Conservation (phyloP, 352 stramenopile species). For the Globisporangium middletonii region DNA sequence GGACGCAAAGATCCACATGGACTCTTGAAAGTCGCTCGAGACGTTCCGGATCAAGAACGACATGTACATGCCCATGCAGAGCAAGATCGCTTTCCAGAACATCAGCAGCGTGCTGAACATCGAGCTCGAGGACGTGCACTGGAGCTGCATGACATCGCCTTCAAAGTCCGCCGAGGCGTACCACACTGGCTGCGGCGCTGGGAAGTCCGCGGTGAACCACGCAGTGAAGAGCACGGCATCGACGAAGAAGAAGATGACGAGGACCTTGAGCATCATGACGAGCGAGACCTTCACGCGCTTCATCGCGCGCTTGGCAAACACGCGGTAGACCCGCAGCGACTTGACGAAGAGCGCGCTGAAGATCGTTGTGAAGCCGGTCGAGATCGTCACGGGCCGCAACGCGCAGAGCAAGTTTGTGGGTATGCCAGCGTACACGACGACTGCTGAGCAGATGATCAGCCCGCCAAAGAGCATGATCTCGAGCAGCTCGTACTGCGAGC, state of each 20-base stretch:
- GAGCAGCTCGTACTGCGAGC: conserved; percentile 30
- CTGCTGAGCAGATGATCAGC: conserved; percentile 19
- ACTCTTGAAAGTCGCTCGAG: conserved; percentile 39
- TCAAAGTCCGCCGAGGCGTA: conserved; percentile 5
- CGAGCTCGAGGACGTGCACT: conserved; percentile 13
- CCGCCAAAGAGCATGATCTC: conserved; percentile 23
- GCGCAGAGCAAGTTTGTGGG: conserved; percentile 17
- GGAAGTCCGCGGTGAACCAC: conserved; percentile 25
- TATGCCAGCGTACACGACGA: conserved; percentile 18
- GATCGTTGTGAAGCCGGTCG: conserved; percentile 23
- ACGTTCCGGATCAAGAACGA: conserved; percentile 27
- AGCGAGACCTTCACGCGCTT: conserved; percentile 24
- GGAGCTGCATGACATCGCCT: conserved; percentile 8
- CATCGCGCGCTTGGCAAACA: conserved; percentile 23
- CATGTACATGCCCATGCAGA: conserved; percentile 14
- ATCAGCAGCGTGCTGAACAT: conserved; percentile 32
- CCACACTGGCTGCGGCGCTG: conserved; percentile 5
- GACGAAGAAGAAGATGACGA: conserved; percentile 17
- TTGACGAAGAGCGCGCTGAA: conserved; percentile 30
- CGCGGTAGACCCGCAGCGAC: conserved; percentile 30
- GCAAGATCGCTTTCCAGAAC: conserved; percentile 36
- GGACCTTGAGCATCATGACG: conserved; percentile 24
- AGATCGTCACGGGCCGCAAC: conserved; percentile 16
- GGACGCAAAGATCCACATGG: conserved; percentile 27
- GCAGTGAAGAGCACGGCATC: conserved; percentile 21